phyloP scores from a whole-genome alignment of 768 basidiomycete genomes.

The Tubosaeta sp. region DNA sequence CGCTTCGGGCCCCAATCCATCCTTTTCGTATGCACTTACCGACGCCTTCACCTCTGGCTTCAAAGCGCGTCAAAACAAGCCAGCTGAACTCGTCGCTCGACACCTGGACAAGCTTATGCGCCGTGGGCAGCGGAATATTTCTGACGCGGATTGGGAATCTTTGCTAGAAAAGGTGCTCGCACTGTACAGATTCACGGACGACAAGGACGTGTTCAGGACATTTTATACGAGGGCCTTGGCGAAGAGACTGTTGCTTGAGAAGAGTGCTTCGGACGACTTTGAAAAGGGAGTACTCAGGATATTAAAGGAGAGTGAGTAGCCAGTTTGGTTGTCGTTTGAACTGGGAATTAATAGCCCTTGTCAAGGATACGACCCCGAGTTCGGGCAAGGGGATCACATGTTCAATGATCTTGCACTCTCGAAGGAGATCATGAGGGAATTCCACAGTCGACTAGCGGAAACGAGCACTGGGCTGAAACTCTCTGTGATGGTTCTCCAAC shows the following conservation, averaged over 20 bases:
- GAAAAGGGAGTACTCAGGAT: conserved; percentile 82
- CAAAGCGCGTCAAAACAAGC: conserved; percentile 71
- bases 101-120: conserved; percentile 86
- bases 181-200: conserved; percentile 83
- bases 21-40: conserved; percentile 62
- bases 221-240: conserved; percentile 88
- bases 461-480: conserved; percentile 46
- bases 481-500: conserved; percentile 79
- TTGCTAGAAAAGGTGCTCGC: conserved; percentile 63
- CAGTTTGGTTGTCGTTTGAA: neutral
- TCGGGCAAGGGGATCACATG: conserved; percentile 93
- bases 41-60: conserved; percentile 76
- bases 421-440: conserved; percentile 65
- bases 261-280: conserved; percentile 82
- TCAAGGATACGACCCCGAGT: conserved; percentile 91
- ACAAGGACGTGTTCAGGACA: conserved; percentile 90
- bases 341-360: conserved; percentile 14
- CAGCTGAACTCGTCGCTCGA: conserved; percentile 92
- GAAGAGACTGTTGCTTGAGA: conserved; percentile 80
- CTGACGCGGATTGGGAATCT: conserved; percentile 58
- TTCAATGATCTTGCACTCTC: conserved; percentile 86
- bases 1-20: conserved; percentile 40
- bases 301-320: conserved; percentile 69
- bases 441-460: conserved; percentile 43
- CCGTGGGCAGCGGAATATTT: conserved; percentile 69